Conservation (phyloP, 805 yeast species). For the Barnettozyma californica region DNA sequence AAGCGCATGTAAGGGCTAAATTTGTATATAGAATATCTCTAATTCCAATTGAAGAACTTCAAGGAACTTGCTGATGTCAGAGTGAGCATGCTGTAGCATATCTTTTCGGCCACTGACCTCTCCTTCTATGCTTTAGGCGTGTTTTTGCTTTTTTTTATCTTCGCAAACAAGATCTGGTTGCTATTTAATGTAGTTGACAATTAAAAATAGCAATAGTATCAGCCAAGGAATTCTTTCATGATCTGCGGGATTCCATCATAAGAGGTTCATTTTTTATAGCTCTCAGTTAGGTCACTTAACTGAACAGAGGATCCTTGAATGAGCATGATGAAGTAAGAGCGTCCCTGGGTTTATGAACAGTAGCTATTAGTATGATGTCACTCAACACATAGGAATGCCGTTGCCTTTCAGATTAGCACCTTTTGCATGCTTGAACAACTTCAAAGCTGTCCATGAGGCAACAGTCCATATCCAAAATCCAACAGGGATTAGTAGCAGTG, state of each 20-base stretch:
- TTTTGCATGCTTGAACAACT: constrained; percentile 73
- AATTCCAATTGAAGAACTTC: not conserved
- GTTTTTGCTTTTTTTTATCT: not conserved
- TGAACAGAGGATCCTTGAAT: too few species aligned
- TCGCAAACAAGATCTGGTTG: not conserved
- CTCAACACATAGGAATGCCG: not conserved
- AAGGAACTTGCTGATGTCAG: not conserved
- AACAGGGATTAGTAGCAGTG: constrained; percentile 30
- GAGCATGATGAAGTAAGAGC: not conserved
- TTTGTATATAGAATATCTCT: too few species aligned
- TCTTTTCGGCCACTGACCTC: too few species aligned
- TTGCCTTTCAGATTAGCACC: constrained; percentile 36
- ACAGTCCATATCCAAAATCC: constrained; percentile 65
- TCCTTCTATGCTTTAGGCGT: too few species aligned
- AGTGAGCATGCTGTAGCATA: not conserved
- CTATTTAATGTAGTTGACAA: not conserved
- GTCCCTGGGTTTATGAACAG: not conserved
- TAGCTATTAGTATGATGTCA: not conserved
- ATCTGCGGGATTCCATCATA: too few species aligned
- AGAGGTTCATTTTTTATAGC: too few species aligned
- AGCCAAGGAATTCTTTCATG: too few species aligned
- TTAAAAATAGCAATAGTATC: not conserved
- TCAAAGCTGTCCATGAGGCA: constrained; percentile 74
- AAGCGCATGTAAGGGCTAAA: not conserved
- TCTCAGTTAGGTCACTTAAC: too few species aligned